Base-by-base conservation (phyloP, 2,329 filamentous ascomycete genomes). In the Botryotinia convoluta region DNA sequence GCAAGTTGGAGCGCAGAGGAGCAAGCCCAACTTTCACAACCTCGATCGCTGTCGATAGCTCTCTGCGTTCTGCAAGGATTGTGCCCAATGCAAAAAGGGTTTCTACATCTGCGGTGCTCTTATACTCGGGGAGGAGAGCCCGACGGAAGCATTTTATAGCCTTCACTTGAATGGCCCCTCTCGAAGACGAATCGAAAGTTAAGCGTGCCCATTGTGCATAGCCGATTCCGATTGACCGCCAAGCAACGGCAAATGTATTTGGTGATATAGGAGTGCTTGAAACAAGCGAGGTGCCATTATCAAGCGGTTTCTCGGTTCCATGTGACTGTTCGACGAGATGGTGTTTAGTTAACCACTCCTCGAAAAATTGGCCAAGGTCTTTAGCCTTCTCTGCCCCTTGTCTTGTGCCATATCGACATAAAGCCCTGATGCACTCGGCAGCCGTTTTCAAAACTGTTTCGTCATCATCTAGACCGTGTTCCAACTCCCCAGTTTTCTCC, bases 41-140 rank as follows among this genome's bases (percentile, higher is more conserved):
- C 77, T 95, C 92, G 74, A 98, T 93, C 3, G 96, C 95, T 35
- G 90, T 87, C 64, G 90, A 86, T 39, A 98, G 84, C 79, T 98
- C 93, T 78, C 95, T 87, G 76, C 92, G 92, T 83, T 99, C 95
- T 0, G 95, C 94, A 48, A 97, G 87, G n/a, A 97, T 84, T n/a
- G 96, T 84, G 16, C 91, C 92, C 1, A 98, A 86, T 1, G 93
- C 91, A 80, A 95, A 98, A 8, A 95, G 86, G 60, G 92, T 92
- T 73, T 94, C 90, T 18, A 94, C 86, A 77, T 95, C 93, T 69
- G 90, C 86, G 35, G 89, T 85, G 61, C 90, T 87, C 57, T 89
- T 88, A 63, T 89, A 87, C 65, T 91, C 89, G 5, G 90, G 88
- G 1, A 89, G 88, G 29, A 97, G 83, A 14, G 93, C 92, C 79